Conservation (phyloP, 2,329 filamentous ascomycete species). For the Diaporthe capsici region DNA sequence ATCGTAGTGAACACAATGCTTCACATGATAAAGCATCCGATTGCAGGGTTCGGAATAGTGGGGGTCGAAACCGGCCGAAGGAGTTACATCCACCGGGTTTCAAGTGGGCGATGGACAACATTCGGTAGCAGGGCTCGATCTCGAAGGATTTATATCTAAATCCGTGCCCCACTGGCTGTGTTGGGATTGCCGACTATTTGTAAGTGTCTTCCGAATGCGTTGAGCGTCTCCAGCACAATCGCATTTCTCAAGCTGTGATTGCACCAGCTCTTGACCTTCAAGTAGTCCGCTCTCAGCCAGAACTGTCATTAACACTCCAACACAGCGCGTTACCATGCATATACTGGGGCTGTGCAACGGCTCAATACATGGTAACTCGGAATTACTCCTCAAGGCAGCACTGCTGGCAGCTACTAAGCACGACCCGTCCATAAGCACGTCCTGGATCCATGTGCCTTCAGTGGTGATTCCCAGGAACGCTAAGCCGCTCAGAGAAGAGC, state of each 20-base stretch:
- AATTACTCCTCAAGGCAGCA: constrained; percentile 8
- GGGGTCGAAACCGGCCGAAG: background rate
- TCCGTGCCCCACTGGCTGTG: background rate
- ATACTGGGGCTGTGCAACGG: constrained; percentile 16
- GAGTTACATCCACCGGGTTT: background rate
- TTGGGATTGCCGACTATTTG: background rate
- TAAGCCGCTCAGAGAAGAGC: background rate
- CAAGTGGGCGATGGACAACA: background rate
- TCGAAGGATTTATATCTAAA: background rate
- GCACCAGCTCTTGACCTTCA: no score
- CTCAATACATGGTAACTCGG: constrained; percentile 7
- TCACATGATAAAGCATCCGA: background rate
- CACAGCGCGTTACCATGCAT: background rate
- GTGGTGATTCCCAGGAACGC: constrained; percentile 8
- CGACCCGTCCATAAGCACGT: background rate
- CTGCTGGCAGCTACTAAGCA: background rate
- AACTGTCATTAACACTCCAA: background rate
- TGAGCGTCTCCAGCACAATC: background rate
- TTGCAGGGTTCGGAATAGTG: background rate
- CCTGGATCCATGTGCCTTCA: constrained; percentile 13
- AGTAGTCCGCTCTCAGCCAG: background rate
- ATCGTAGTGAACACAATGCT: background rate
- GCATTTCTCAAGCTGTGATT: background rate
- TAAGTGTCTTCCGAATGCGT: no score
- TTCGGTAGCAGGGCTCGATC: background rate